These are phyloP conservation scores for Lizanozyma gosingica DNA, from an alignment of 1,139 yeast species.

Conservation along the genomic window DNA sequence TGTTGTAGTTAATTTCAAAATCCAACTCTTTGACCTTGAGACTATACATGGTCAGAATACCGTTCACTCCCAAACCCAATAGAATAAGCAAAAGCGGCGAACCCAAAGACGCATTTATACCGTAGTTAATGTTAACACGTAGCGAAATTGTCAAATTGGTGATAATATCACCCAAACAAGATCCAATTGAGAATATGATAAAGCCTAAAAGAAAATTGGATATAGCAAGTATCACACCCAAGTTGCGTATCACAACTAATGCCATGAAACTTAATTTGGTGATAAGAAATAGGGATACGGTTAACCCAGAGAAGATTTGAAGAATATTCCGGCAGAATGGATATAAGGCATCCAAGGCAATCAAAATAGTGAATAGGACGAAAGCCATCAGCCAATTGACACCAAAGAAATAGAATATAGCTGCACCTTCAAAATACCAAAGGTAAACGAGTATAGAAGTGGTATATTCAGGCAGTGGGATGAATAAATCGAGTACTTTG, in stretches of 20 bases:
- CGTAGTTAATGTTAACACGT: slow-evolving; percentile 26
- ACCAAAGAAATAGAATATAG: not conserved
- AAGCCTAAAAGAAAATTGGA: slow-evolving; percentile 35
- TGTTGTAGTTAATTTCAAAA: slow-evolving; percentile 15
- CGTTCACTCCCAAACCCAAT: slow-evolving; percentile 34
- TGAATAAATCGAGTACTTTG: too few species aligned
- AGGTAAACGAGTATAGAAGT: not conserved
- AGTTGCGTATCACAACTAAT: slow-evolving; percentile 10
- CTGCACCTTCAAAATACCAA: not conserved
- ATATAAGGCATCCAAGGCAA: not conserved
- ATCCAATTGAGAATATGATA: slow-evolving; percentile 30
- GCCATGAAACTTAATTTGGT: not conserved
- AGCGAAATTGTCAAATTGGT: slow-evolving; percentile 31
- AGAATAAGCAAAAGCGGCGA: slow-evolving; percentile 31
- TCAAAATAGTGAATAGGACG: not conserved
- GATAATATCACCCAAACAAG: slow-evolving; percentile 33
- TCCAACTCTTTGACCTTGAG: slow-evolving; percentile 7
- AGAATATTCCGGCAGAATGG: not conserved
- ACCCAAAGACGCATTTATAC: slow-evolving; percentile 34
- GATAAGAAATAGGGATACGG: not conserved
- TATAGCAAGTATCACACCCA: slow-evolving; percentile 27
- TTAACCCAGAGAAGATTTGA: not conserved
- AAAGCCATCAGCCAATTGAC: not conserved
- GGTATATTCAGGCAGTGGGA: not conserved
- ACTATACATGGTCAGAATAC: slow-evolving; percentile 10